Percentiles rank a stretch among this genome's conserved stretches.
Evolutionary conservation across 2,329 filamentous ascomycete species (phyloP).

Genomic region (Fusarium sp.): DNA sequence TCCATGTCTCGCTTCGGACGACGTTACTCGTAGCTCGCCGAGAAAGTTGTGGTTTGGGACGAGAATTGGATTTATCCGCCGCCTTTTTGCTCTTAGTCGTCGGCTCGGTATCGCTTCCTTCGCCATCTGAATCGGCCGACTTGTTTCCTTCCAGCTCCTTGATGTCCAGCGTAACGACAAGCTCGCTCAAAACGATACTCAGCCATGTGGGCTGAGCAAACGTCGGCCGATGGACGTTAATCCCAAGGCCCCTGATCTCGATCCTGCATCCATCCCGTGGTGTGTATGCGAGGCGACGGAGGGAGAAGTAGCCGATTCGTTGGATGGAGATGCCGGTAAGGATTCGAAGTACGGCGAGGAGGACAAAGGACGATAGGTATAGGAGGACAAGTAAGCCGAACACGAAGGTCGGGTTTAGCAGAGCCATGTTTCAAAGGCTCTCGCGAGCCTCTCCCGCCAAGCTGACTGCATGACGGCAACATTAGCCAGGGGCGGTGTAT

Average conservation of each 20-base stretch:
- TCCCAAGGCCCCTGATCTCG: constrained; percentile 87
- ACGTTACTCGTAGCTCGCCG: constrained; percentile 22
- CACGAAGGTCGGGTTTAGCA: constrained; percentile 82
- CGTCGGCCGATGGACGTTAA: constrained; percentile 91
- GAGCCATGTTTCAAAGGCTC: constrained; percentile 64
- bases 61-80: constrained; percentile 43
- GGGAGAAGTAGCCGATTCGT: constrained; percentile 90
- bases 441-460: constrained; percentile 42
- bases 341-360: constrained; percentile 93
- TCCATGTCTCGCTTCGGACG: constrained; percentile 80
- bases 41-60: constrained; percentile 26
- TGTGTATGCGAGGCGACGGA: constrained; percentile 90
- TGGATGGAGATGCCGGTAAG: constrained; percentile 96
- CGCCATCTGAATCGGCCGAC: constrained; percentile 35
- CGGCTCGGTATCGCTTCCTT: constrained; percentile 45
- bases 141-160: constrained; percentile 70
- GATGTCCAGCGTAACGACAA: constrained; percentile 86
- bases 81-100: constrained; percentile 40
- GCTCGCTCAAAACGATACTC: constrained; percentile 87
- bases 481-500: constrained; percentile 42
- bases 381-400: constrained; percentile 86
- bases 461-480: constrained; percentile 28
- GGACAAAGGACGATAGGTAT: constrained; percentile 91
- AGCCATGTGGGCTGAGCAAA: constrained; percentile 98
- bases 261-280: constrained; percentile 89